These are phyloP conservation scores for Rhododendron henanense DNA, from an alignment of 148 eudicot genomes.

Conservation along the genomic window DNA sequence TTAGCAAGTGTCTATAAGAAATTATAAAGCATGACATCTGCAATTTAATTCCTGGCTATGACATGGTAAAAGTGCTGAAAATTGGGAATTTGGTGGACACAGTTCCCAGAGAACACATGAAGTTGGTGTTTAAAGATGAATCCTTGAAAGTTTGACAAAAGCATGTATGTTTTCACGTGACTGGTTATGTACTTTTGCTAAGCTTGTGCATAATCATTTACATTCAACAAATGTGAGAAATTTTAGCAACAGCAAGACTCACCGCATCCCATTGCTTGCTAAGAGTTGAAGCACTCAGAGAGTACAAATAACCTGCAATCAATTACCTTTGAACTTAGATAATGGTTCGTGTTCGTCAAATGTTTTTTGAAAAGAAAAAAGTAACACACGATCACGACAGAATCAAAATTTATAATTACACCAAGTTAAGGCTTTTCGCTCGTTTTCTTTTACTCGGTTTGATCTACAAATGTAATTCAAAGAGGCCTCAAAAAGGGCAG, in stretches of 20 bases:
- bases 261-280: conserved; percentile 82
- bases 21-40: not conserved
- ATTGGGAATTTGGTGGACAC: not conserved
- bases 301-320: conserved; percentile 76
- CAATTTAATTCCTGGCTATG: not conserved
- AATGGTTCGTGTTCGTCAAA: not conserved
- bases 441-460: not conserved
- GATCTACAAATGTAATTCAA: not conserved
- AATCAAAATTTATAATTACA: not conserved
- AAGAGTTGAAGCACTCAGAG: conserved; percentile 88
- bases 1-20: not conserved
- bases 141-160: not conserved
- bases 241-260: conserved; percentile 19
- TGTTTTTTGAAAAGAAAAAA: no score
- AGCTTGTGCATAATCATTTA: not conserved
- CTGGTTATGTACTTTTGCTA: not conserved
- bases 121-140: not conserved
- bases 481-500: not conserved
- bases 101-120: not conserved
- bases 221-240: conserved; percentile 10
- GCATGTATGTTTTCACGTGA: not conserved
- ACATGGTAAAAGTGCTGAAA: not conserved
- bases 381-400: not conserved
- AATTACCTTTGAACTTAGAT: not conserved
- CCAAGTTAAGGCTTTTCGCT: not conserved